Evolutionary conservation across 1,284 basidiomycete species (phyloP), one percentile per base, ranked within the genome.

Genomic region (Anthracocystis setariae): DNA sequence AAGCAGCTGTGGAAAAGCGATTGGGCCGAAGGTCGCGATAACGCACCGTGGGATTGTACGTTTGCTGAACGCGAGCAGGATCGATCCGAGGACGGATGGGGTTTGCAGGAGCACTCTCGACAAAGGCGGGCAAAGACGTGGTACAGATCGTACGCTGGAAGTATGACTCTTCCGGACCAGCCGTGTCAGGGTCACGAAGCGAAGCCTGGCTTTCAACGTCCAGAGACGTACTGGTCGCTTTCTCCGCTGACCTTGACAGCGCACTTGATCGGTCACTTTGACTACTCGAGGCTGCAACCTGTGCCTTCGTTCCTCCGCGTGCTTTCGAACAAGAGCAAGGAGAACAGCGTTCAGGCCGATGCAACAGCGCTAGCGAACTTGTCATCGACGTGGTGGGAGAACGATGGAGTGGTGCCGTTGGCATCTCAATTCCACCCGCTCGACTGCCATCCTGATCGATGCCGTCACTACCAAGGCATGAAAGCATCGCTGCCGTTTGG

Each of bases 1-100:
- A 21, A 44, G 8, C 73, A 76, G 37, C 39, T 74, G 23, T 66
- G 56, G 60, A 59, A 52, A 29, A 64, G 59, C 33, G 72, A 74
- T 42, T 76, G 74, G 74, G 73, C 74, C 5, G 64, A 55, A 5
- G 72, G 73, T 1, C n/a, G 42, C 2, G 74, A 76, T 32, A 69
- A 69, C 32, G 74, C 72, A 0, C 73, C 74, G 15, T 76, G 74
- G 74, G 74, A 76, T n/a, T 74, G 68, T 27, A 72, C 73, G 5
- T 59, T 76, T 44, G 47, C 46, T 5, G 54, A 74, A 29, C 43
- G 73, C 0, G 70, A 64, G 8, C 24, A 21, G 17, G 61, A 68
- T 38, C 23, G 38, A 4, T 13, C 53, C 10, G 37, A 50, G n/a
- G 48, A 64, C 15, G 48, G 43, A 8, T 64, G 63, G 69, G 65